A percentile compares a stretch with the other conserved stretches of the same genome.
Conservation (phyloP, 208 protist species). For the Crithidia expoeki region DNA sequence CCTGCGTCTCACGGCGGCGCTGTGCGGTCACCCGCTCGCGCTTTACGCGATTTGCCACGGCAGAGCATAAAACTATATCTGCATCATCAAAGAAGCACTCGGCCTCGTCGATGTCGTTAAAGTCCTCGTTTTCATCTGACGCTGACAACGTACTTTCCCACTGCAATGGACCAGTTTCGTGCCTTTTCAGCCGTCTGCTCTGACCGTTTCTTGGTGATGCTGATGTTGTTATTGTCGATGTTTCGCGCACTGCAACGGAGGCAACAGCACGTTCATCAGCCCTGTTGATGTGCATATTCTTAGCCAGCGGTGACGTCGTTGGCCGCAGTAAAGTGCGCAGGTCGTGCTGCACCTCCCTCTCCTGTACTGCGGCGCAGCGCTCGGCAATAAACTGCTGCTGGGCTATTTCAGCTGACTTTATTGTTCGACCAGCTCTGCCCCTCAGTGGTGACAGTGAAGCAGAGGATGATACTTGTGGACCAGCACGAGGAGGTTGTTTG, state of each 20-base stretch:
- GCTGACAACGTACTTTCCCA: too few species aligned
- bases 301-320: background rate
- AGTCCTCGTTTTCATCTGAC: background rate
- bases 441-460: background rate
- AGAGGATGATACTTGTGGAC: too few species aligned
- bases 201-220: too few species aligned
- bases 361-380: constrained; percentile 21
- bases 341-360: constrained; percentile 14
- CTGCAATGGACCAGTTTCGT: too few species aligned
- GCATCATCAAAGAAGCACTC: constrained; percentile 24
- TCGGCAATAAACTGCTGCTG: constrained; percentile 2
- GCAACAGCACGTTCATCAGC: too few species aligned
- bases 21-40: constrained; percentile 6
- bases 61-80: constrained; percentile 8
- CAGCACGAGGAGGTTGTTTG: background rate
- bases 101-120: background rate
- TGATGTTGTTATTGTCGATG: background rate
- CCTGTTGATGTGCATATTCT: too few species aligned
- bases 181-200: too few species aligned
- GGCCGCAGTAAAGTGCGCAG: constrained; percentile 10
- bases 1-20: background rate
- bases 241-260: too few species aligned
- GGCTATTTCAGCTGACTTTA: background rate
- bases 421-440: background rate
- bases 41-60: constrained; percentile 6